Evolutionary conservation across 2,329 filamentous ascomycete species (phyloP).

Genomic region (Teratosphaeria gauchensis): DNA sequence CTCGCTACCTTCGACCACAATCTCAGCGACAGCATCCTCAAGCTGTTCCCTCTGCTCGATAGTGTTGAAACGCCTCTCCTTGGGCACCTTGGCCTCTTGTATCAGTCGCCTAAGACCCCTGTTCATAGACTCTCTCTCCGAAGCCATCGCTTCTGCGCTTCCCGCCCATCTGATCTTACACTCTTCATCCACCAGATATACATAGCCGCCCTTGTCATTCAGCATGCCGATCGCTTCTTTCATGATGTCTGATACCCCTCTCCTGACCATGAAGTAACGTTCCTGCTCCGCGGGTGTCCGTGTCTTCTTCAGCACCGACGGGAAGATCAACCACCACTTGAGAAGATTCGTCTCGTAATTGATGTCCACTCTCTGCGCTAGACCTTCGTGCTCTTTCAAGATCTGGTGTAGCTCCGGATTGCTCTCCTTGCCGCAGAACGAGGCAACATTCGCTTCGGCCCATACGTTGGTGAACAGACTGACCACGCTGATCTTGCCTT

Average conservation of each 20-base stretch:
- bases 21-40: conserved; percentile 20
- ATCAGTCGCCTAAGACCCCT: conserved; percentile 55
- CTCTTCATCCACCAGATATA: conserved; percentile 78
- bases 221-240: conserved; percentile 57
- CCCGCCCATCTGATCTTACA: conserved; percentile 93
- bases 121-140: conserved; percentile 58
- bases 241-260: conserved; percentile 46
- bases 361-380: conserved; percentile 69
- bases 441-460: conserved; percentile 71
- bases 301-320: conserved; percentile 37
- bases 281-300: conserved; percentile 43
- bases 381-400: conserved; percentile 43
- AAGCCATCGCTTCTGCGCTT: conserved; percentile 57
- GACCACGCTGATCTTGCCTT: conserved; percentile 56
- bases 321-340: conserved; percentile 50
- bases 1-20: conserved; percentile 1
- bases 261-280: conserved; percentile 51
- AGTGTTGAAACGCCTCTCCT: conserved; percentile 26
- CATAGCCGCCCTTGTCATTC: conserved; percentile 88
- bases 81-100: conserved; percentile 39
- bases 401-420: conserved; percentile 63
- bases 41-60: conserved; percentile 32
- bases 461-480: conserved; percentile 73
- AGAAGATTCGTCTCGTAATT: conserved; percentile 78
- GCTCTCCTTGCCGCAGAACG: conserved; percentile 51